These are phyloP conservation scores for Fusarium albidum DNA, from an alignment of 2,329 filamentous ascomycete genomes.

Conservation along the genomic window DNA sequence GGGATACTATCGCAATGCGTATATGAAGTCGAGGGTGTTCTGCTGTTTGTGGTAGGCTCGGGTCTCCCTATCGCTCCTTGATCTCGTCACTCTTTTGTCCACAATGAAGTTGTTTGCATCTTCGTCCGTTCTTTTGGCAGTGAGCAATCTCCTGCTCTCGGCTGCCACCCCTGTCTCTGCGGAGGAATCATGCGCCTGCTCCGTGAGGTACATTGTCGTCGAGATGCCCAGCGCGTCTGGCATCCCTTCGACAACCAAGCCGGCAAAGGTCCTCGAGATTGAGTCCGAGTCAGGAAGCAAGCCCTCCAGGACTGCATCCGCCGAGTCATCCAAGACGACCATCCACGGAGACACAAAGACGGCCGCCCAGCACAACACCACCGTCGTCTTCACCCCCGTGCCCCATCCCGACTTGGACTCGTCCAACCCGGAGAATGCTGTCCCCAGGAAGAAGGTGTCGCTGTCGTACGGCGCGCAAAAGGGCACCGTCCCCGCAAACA, in stretches of 20 bases:
- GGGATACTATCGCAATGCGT: background rate
- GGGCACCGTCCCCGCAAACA: background rate
- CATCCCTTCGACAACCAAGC: background rate
- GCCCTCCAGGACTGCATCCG: background rate
- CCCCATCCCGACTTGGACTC: constrained; percentile 13
- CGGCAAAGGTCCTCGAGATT: too few species aligned
- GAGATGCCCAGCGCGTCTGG: constrained; percentile 2
- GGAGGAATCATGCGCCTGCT: background rate
- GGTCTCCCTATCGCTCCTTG: background rate
- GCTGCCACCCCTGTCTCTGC: background rate
- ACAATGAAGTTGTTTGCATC: constrained; percentile 1
- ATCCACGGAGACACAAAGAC: background rate
- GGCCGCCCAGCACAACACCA: constrained; percentile 2
- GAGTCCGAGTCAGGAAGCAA: background rate
- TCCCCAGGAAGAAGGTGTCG: constrained; percentile 20
- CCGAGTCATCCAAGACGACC: background rate
- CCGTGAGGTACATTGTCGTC: constrained; percentile 4
- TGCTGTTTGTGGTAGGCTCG: too few species aligned
- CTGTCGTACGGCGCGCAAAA: constrained; percentile 16
- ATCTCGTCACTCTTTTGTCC: background rate
- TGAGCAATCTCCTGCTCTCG: constrained; percentile 1
- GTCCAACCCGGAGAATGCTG: constrained; percentile 14
- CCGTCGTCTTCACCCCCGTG: constrained; percentile 20
- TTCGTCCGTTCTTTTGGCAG: constrained; percentile 6
- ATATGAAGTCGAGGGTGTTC: background rate